Conservation (phyloP, 495 filamentous ascomycete genomes). For the Hyphodiscus hymeniophilus region DNA sequence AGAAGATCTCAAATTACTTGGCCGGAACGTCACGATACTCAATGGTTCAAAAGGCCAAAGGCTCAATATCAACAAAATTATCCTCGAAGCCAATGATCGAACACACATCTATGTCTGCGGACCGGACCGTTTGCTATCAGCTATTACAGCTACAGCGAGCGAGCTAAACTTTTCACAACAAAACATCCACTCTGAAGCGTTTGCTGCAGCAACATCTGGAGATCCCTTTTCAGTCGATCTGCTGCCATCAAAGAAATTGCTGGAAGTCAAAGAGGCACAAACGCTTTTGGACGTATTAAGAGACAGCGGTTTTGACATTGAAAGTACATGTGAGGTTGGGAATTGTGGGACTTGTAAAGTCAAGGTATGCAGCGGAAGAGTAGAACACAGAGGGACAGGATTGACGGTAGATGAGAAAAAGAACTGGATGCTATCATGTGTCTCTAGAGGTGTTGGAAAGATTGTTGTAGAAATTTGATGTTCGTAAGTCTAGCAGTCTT, state of each 20-base stretch:
- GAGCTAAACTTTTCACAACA: slow-evolving; percentile 27
- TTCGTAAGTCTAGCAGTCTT: too few relatives aligned
- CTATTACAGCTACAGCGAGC: slow-evolving; percentile 28
- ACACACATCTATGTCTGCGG: slow-evolving; percentile 44
- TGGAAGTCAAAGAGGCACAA: slow-evolving; percentile 27
- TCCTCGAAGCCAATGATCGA: slow-evolving; percentile 31
- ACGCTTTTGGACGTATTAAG: slow-evolving; percentile 30
- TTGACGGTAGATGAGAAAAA: slow-evolving; percentile 29
- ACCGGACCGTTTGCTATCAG: slow-evolving; percentile 38
- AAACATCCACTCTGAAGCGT: slow-evolving; percentile 47
- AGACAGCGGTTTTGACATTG: slow-evolving; percentile 33
- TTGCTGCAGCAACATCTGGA: slow-evolving; percentile 36
- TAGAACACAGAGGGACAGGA: slow-evolving; percentile 44
- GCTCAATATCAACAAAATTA: slow-evolving; percentile 33
- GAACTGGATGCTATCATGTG: slow-evolving; percentile 31
- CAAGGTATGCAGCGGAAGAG: slow-evolving; percentile 31
- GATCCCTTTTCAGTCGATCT: slow-evolving; percentile 48
- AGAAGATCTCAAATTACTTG: background rate
- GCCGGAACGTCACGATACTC: slow-evolving; percentile 31
- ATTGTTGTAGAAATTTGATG: slow-evolving; percentile 4
- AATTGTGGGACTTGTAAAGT: slow-evolving; percentile 49
- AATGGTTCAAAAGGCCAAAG: slow-evolving; percentile 34
- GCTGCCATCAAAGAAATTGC: slow-evolving; percentile 13
- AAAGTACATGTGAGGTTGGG: slow-evolving; percentile 43
- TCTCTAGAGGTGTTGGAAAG: slow-evolving; percentile 4